Evolutionary conservation across 2,329 filamentous ascomycete species (phyloP).

Genomic region (Fusarium hostae): DNA sequence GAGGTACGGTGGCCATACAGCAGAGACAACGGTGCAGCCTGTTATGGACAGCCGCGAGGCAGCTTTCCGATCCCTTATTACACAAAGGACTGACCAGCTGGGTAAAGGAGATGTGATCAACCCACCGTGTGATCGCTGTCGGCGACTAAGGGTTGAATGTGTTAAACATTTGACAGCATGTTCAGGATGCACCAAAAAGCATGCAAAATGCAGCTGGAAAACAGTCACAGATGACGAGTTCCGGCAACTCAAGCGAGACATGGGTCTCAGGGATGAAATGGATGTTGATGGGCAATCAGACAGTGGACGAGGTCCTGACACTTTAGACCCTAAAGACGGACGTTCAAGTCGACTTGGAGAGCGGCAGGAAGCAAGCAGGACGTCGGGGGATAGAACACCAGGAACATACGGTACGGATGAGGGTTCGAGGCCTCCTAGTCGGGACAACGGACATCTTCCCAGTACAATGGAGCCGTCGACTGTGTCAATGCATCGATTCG

Average conservation of each 20-base stretch:
- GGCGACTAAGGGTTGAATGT: conserved; percentile 82
- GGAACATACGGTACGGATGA: conserved; percentile 34
- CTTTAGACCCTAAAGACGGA: conserved; percentile 24
- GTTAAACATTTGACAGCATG: conserved; percentile 89
- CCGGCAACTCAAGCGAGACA: conserved; percentile 45
- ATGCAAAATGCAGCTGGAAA: conserved; percentile 88
- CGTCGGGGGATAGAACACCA: conserved; percentile 37
- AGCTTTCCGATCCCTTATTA: conserved; percentile 67
- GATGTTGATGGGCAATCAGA: conserved; percentile 33
- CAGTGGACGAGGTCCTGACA: conserved; percentile 20
- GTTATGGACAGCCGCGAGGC: conserved; percentile 46
- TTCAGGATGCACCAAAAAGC: conserved; percentile 88
- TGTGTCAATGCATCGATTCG: conserved; percentile 37
- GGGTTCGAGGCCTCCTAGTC: conserved; percentile 35
- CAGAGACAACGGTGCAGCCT: conserved; percentile 41
- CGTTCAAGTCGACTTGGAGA: conserved; percentile 23
- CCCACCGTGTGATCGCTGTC: conserved; percentile 87
- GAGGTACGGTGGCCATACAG: conserved; percentile 33
- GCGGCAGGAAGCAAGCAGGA: conserved; percentile 23
- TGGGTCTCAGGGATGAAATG: conserved; percentile 37
- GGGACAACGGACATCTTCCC: conserved; percentile 34
- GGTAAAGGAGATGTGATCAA: conserved; percentile 77
- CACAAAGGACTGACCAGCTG: conserved; percentile 79
- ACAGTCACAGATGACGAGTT: conserved; percentile 79
- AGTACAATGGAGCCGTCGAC: conserved; percentile 37